Evolutionary conservation across 768 basidiomycete genomes (phyloP), one percentile per base, ranked within the genome.

Genomic region (Galerina marginata): DNA sequence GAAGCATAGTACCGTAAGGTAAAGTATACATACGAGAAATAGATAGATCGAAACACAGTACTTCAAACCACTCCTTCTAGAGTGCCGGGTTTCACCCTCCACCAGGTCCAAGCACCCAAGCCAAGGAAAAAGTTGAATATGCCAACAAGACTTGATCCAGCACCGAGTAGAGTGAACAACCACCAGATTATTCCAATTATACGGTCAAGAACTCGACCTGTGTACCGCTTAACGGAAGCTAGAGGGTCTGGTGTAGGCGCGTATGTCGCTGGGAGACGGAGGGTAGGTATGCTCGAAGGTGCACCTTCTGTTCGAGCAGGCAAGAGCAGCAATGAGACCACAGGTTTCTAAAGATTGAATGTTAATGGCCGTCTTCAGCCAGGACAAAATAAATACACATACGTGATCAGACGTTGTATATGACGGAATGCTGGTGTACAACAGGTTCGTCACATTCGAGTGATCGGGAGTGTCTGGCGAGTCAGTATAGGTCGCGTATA

Each of bases 371-470:
- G 6, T 37, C 4, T 57, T 14, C 15, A n/a, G 33, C 5, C 4
- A 57, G 6, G 16, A 54, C 7, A 36, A n/a, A 12, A 54, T 23
- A 47, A 5, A 54, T 36, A 44, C 11, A 75, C 88, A 43, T 75
- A 91, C 91, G 75, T 99, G 96, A 74, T 99, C 96, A 10, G 94
- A 96, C 3, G 90, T 86, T 12, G 90, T 91, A 73, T 95, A 93
- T 0, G 90, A 87, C 12, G 90, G 91, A 62, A 95, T 82, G 39
- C 87, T 86, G 2, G 91, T 91, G 71, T 96, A 96, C 50, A 93
- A 70, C 16, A 92, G 58, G 61, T 89, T 91, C 3, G 72, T 81
- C 61, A 91, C 86, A 58, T 81, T 69, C 2, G 89, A 86, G 39
- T 77, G 67, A 9, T 83, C 77, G 7, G 79, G 79, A 6, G 72